Base-by-base conservation (phyloP, 108 stramenopile species). In the Aurantiochytrium sp. region DNA sequence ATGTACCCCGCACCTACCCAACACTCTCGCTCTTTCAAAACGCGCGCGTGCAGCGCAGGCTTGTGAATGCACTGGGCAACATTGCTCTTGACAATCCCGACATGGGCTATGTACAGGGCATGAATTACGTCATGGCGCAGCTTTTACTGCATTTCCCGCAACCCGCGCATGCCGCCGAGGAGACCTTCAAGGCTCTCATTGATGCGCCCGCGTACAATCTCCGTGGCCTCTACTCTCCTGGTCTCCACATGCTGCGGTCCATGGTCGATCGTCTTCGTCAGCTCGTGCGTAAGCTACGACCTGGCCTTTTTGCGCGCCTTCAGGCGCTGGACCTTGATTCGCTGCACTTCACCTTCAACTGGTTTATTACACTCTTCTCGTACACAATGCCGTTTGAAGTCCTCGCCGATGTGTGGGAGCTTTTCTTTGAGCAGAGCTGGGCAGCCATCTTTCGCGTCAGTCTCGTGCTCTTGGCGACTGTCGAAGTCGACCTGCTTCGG, bases 331-430 rank as follows among this genome's bases (percentile, higher is more conserved):
- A 53, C 44, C 47, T 88, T 16, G 60, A 44, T 5, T 53, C 60
- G 44, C 18, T 35, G 8, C n/a, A 44, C 29, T 60, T 88, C 51
- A 44, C 88, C 43, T 44, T 60, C 35, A 44, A 88, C 44, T 88
- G 88, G 88, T 88, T 69, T 35, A n/a, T 88, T 5, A 88, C 88
- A 14, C 18, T 88, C 23, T 88, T 69, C 88, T 47, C 88, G 8
- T 88, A 88, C 47, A 21, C 58, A 4, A 42, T 64, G 60, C 60
- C 60, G 19, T 35, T 45, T 6, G 60, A 59, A 5, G 28, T 25
- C 29, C 88, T 88, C 8, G 60, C 60, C 10, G 35, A 23, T 19
- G 35, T 88, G 18, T 88, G 60, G 60, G 88, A 69, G n/a, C 12
- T 10, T 5, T 44, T 60, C 60, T 88, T 88, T 6, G 58, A 45